phyloP scores from a whole-genome alignment of 1,284 basidiomycete species.

The Hemileia vastatrix region DNA sequence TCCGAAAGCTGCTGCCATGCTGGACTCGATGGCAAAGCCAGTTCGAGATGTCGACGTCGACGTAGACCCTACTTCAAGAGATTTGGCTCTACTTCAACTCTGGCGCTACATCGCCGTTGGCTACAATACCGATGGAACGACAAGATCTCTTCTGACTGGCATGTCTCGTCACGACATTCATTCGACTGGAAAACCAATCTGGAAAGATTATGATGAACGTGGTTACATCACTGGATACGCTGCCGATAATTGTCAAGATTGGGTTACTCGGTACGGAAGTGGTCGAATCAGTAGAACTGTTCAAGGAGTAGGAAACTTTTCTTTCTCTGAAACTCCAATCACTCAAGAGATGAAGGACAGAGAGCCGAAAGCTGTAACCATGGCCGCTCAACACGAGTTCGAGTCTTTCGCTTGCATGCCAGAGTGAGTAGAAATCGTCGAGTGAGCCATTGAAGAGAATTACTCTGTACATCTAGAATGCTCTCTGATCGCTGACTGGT shows the following conservation, averaged over 20 bases:
- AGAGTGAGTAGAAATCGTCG: not conserved
- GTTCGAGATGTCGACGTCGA: not conserved
- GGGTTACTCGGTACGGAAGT: not conserved
- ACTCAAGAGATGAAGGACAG: not conserved
- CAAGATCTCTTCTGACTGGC: not conserved
- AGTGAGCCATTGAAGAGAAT: no score
- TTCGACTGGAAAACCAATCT: not conserved
- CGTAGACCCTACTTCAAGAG: not conserved
- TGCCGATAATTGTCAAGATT: not conserved
- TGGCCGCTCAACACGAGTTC: not conserved
- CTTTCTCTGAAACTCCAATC: not conserved
- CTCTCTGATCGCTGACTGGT: no score
- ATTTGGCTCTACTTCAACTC: not conserved
- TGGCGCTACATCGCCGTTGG: not conserved
- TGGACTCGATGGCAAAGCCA: not conserved
- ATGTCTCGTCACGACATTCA: not conserved
- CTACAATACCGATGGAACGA: not conserved
- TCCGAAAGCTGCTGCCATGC: not conserved
- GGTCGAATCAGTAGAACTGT: not conserved
- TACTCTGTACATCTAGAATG: no score
- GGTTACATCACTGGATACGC: not conserved
- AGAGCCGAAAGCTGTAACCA: not conserved
- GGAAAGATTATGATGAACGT: not conserved
- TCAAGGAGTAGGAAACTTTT: not conserved
- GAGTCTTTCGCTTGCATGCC: not conserved